These are phyloP conservation scores for Pneumocystis canis DNA, from an alignment of 1,139 yeast species.

Conservation along the genomic window DNA sequence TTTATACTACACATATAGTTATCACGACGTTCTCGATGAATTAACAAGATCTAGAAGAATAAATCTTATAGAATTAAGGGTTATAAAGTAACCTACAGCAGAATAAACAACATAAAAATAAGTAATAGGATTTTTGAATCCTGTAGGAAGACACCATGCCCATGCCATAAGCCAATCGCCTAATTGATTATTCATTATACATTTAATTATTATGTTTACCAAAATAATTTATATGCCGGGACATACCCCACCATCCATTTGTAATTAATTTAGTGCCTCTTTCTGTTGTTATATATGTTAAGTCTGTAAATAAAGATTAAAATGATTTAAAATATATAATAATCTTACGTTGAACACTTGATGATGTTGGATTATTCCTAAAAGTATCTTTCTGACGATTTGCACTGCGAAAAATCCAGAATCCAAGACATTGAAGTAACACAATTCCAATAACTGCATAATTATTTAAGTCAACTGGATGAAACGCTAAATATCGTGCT, in stretches of 20 bases:
- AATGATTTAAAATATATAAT: background rate
- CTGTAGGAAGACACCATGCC: constrained; percentile 89
- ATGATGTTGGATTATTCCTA: constrained; percentile 47
- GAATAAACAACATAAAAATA: constrained; percentile 79
- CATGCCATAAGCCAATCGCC: constrained; percentile 85
- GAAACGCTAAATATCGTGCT: constrained; percentile 60
- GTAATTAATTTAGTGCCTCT: constrained; percentile 60
- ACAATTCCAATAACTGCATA: constrained; percentile 28
- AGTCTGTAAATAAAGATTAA: constrained; percentile 20
- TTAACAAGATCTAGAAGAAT: constrained; percentile 30
- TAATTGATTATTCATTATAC: background rate
- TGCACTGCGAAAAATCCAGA: constrained; percentile 66
- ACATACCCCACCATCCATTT: constrained; percentile 92
- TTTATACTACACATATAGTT: constrained; percentile 78
- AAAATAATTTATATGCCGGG: constrained; percentile 86
- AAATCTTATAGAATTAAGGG: background rate
- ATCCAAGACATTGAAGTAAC: constrained; percentile 43
- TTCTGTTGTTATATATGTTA: constrained; percentile 50
- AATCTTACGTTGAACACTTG: constrained; percentile 32
- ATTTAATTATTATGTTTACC: constrained; percentile 23
- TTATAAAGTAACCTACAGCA: constrained; percentile 30
- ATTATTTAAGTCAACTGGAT: constrained; percentile 45
- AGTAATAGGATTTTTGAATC: constrained; percentile 64
- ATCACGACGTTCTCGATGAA: constrained; percentile 84
- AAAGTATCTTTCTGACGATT: constrained; percentile 76